A percentile compares a stretch with the other conserved stretches of the same genome.
Conservation (phyloP, 2,329 filamentous ascomycete genomes). For the Myriangium duriaei region DNA sequence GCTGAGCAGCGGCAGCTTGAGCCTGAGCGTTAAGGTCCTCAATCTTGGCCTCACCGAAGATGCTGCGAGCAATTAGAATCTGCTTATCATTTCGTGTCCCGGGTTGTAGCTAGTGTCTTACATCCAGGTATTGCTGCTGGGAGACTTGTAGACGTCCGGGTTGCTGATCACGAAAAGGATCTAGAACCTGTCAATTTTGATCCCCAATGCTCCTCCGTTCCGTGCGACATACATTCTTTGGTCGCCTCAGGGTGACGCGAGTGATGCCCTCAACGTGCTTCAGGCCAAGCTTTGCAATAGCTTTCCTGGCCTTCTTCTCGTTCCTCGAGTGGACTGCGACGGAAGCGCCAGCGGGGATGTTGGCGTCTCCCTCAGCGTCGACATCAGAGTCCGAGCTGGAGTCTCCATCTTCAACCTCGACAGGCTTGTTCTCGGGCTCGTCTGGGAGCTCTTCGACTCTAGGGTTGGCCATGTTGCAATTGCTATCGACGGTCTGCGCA, state of each 20-base stretch:
- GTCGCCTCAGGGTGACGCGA: conserved; percentile 90
- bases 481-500: conserved; percentile 13
- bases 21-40: conserved; percentile 98
- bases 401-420: conserved; percentile 59
- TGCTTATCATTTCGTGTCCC: conserved; percentile 8
- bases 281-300: conserved; percentile 94
- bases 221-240: conserved; percentile 78
- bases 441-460: conserved; percentile 96
- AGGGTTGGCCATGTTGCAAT: conserved; percentile 80
- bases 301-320: conserved; percentile 99
- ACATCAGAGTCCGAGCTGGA: conserved; percentile 68
- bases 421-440: conserved; percentile 65
- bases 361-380: conserved; percentile 49
- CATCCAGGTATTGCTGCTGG: conserved; percentile 99
- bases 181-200: conserved; percentile 33
- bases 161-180: conserved; percentile 99
- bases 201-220: conserved; percentile 1
- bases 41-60: conserved; percentile 99
- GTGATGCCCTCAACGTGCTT: conserved; percentile 96
- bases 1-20: conserved; percentile 88
- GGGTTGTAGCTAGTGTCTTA: conserved; percentile 39
- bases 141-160: conserved; percentile 98
- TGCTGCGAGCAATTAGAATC: conserved; percentile 41
- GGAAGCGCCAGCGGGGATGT: conserved; percentile 70
- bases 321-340: conserved; percentile 95